Evolutionary conservation across 2,329 filamentous ascomycete species (phyloP).

Genomic region (Dendrostoma leiphaemia): DNA sequence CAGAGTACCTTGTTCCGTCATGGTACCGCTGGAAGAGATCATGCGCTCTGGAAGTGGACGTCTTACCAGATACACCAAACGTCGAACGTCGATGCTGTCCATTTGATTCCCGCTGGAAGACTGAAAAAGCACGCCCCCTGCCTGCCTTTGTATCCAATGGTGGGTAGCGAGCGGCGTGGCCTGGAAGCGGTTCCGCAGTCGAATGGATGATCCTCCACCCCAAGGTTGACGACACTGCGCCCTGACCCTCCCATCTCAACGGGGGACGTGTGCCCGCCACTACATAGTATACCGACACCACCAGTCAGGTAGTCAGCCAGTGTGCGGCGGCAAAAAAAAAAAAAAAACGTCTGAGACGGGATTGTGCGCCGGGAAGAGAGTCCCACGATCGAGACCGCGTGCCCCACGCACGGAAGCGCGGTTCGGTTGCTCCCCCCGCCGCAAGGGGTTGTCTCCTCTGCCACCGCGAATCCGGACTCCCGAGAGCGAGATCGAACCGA

Average conservation of each 20-base stretch:
- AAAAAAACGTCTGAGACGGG: neutral
- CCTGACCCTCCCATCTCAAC: neutral
- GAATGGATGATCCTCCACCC: neutral
- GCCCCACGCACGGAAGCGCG: slow-evolving; percentile 5
- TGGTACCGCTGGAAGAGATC: neutral
- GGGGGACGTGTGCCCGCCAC: too few relatives aligned
- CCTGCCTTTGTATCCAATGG: neutral
- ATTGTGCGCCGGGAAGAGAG: neutral
- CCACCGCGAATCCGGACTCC: slow-evolving; percentile 10
- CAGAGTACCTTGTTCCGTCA: neutral
- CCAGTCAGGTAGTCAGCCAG: too few relatives aligned
- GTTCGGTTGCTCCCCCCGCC: neutral
- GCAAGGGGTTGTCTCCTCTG: neutral
- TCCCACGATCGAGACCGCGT: neutral
- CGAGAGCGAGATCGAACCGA: too few relatives aligned
- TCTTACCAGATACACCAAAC: neutral
- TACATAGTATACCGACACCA: too few relatives aligned
- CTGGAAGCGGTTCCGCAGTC: slow-evolving; percentile 1
- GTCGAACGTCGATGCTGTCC: neutral
- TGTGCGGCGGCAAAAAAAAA: too few relatives aligned
- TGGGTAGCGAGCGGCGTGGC: neutral
- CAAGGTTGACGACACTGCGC: neutral
- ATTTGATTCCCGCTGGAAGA: neutral
- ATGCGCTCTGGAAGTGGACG: neutral
- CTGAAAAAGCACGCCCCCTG: neutral